Evolutionary conservation across 2,329 filamentous ascomycete genomes (phyloP).

Genomic region (Cercospora zeae-maydis): DNA sequence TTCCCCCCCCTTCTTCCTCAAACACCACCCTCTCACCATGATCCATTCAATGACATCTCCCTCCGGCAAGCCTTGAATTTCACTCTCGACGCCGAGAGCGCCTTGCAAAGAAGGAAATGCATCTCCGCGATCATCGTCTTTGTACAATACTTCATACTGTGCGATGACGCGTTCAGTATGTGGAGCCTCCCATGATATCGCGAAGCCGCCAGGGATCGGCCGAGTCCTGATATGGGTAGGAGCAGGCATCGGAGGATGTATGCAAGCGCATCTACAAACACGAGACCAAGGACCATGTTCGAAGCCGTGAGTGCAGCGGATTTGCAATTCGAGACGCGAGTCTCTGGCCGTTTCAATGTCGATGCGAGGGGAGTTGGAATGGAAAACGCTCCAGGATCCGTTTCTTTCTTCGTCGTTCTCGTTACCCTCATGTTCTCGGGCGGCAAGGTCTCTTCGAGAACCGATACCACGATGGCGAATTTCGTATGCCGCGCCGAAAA

Average conservation of each 20-base stretch:
- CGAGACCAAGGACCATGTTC: conserved; percentile 17
- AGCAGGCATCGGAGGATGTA: background rate
- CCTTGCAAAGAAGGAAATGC: conserved; percentile 11
- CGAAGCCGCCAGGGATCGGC: conserved; percentile 14
- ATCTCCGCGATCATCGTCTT: conserved; percentile 8
- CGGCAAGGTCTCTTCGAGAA: background rate
- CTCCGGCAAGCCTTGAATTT: background rate
- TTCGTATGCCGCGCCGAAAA: conserved; percentile 23
- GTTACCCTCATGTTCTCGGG: too few relatives aligned
- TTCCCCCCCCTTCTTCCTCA: background rate
- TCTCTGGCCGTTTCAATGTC: conserved; percentile 10
- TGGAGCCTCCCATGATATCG: conserved; percentile 10
- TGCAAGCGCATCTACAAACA: background rate
- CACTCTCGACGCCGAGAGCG: background rate
- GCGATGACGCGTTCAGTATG: background rate
- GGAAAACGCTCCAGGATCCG: background rate
- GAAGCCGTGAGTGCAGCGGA: conserved; percentile 16
- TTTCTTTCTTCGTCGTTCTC: background rate
- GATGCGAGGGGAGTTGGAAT: conserved; percentile 4
- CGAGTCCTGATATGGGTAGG: conserved; percentile 5
- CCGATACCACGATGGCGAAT: conserved; percentile 14
- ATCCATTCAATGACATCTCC: conserved; percentile 7
- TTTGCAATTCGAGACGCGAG: conserved; percentile 15
- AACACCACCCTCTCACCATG: conserved; percentile 10
- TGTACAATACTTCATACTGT: conserved; percentile 11